Conservation (phyloP, 2,329 filamentous ascomycete genomes). For the Aspergillus niger region DNA sequence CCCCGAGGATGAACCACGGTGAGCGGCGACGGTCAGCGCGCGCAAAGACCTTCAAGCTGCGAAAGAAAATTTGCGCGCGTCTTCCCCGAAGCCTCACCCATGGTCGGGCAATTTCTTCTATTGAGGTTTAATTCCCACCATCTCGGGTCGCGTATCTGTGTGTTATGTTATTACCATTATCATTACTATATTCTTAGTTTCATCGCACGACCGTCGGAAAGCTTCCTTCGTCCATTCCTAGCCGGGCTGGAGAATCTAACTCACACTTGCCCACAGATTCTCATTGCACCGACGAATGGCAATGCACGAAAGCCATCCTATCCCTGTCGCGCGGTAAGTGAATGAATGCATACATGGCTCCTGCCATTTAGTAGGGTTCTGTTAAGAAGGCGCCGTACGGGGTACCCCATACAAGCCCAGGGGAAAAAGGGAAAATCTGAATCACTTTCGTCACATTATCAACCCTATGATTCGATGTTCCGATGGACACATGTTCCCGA, state of each 20-base stretch:
- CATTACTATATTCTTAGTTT: background rate
- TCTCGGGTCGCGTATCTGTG: conserved; percentile 16
- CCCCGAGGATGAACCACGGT: conserved; percentile 8
- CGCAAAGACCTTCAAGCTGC: background rate
- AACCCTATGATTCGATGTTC: conserved; percentile 15
- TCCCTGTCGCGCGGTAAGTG: background rate
- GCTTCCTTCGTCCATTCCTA: background rate
- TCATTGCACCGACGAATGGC: background rate
- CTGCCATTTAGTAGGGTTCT: background rate
- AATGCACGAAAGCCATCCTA: background rate
- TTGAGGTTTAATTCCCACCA: conserved; percentile 20
- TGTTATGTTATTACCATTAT: conserved; percentile 5
- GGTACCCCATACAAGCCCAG: conserved; percentile 8
- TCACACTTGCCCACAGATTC: background rate
- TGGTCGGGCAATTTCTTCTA: conserved; percentile 17
- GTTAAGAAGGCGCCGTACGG: background rate
- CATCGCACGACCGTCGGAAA: background rate
- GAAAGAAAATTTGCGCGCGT: conserved; percentile 8
- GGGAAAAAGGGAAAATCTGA: conserved; percentile 1
- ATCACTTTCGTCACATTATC: conserved; percentile 12
- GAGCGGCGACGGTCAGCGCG: conserved; percentile 7
- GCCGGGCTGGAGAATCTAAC: background rate
- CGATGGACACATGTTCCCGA: conserved; percentile 12
- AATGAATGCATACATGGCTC: conserved; percentile 1
- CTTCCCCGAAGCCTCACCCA: conserved; percentile 14